These are phyloP conservation scores for Viridothelium virens DNA, from an alignment of 495 filamentous ascomycete genomes.

Conservation along the genomic window DNA sequence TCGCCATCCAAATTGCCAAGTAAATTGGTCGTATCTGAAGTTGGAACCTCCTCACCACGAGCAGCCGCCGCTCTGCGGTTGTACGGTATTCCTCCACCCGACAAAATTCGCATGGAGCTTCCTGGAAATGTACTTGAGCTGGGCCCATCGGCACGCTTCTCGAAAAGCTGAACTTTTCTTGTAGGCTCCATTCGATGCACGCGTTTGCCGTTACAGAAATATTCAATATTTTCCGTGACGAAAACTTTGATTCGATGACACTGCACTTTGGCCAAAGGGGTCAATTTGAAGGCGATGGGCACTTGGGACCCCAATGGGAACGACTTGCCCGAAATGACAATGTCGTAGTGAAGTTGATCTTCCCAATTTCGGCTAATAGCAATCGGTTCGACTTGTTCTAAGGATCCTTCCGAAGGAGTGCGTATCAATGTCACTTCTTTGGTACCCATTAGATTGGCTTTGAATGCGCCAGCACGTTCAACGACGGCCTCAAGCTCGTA, in stretches of 20 bases:
- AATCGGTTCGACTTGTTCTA: conserved; percentile 93
- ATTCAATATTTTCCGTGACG: conserved; percentile 89
- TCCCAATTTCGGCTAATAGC: conserved; percentile 97
- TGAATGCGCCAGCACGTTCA: conserved; percentile 86
- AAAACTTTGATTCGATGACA: conserved; percentile 94
- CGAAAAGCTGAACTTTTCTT: conserved; percentile 78
- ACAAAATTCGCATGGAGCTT: conserved; percentile 69
- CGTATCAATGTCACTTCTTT: conserved; percentile 84
- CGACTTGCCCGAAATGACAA: conserved; percentile 97
- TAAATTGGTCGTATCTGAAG: conserved; percentile 54
- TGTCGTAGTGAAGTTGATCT: conserved; percentile 96
- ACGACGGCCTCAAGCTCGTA: conserved; percentile 86
- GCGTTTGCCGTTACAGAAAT: conserved; percentile 79
- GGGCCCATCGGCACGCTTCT: conserved; percentile 79
- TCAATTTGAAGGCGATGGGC: conserved; percentile 95
- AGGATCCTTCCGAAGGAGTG: conserved; percentile 79
- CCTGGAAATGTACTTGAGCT: conserved; percentile 68
- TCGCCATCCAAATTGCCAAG: conserved; percentile 70
- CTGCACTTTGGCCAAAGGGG: conserved; percentile 90
- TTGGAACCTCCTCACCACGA: conserved; percentile 48
- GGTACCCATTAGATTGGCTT: conserved; percentile 74
- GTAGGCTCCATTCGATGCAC: conserved; percentile 80
- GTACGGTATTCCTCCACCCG: conserved; percentile 72
- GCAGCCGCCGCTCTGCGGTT: conserved; percentile 54
- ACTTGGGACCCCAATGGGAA: conserved; percentile 89